A percentile compares a stretch with the other conserved stretches of the same genome.
phyloP scores from a whole-genome alignment of 2,329 filamentous ascomycete genomes.

The Lasiodiplodia sp. region DNA sequence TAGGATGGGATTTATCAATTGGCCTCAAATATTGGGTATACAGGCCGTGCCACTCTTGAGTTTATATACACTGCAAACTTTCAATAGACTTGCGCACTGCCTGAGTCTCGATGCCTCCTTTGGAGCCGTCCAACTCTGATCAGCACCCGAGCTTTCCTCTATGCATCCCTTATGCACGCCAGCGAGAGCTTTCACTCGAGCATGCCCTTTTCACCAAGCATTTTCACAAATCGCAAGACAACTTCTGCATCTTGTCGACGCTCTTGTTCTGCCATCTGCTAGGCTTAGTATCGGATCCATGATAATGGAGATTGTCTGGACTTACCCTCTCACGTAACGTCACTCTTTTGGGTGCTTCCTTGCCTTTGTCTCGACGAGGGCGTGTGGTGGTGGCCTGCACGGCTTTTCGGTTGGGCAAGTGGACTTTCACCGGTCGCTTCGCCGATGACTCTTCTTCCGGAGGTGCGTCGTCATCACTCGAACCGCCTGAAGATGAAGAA shows the following conservation, averaged over 20 bases:
- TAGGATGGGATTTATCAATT: background rate
- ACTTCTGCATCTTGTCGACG: slow-evolving; percentile 50
- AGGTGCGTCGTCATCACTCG: slow-evolving; percentile 41
- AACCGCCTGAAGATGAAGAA: slow-evolving; percentile 32
- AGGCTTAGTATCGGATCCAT: slow-evolving; percentile 32
- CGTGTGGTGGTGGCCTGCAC: slow-evolving; percentile 29
- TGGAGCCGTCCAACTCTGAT: background rate
- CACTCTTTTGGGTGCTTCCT: slow-evolving; percentile 19
- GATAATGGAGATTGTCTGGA: background rate
- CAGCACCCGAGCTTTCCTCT: background rate
- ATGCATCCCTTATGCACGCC: background rate
- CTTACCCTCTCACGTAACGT: slow-evolving; percentile 32
- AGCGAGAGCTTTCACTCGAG: background rate
- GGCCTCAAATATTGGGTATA: background rate
- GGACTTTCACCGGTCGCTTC: slow-evolving; percentile 24
- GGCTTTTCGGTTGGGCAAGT: slow-evolving; percentile 26
- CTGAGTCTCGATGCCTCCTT: background rate
- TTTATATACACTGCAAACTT: background rate
- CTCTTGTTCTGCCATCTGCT: slow-evolving; percentile 53
- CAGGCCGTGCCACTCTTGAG: background rate
- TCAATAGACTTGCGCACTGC: background rate
- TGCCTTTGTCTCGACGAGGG: slow-evolving; percentile 20
- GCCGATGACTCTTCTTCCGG: slow-evolving; percentile 49
- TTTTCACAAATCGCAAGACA: slow-evolving; percentile 55
- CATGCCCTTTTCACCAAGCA: slow-evolving; percentile 50